phyloP scores from a whole-genome alignment of 441 rosid genomes.

The Croton laevigatus region DNA sequence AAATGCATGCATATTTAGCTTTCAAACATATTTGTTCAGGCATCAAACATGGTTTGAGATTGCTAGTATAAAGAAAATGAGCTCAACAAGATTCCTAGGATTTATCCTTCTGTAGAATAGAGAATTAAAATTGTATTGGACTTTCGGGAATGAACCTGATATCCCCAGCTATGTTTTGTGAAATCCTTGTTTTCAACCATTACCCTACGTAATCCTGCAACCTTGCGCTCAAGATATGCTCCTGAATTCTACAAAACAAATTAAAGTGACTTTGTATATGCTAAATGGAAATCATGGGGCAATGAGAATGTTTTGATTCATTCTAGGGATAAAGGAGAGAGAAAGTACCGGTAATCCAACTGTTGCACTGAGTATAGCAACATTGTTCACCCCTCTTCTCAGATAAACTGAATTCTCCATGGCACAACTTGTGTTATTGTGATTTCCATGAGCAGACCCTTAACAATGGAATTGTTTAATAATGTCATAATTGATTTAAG shows the following conservation, averaged over 20 bases:
- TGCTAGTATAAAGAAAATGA: neutral
- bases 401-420: conserved; percentile 40
- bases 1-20: neutral
- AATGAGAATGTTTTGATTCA: conserved; percentile 4
- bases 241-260: conserved; percentile 53
- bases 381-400: conserved; percentile 50
- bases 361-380: conserved; percentile 62
- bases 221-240: conserved; percentile 56
- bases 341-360: conserved; percentile 67
- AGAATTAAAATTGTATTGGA: neutral
- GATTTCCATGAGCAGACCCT: conserved; percentile 64
- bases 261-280: neutral
- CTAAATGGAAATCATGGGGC: neutral
- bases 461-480: conserved; percentile 13
- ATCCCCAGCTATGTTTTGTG: conserved; percentile 53
- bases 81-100: neutral
- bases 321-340: conserved; percentile 9
- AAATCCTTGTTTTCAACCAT: conserved; percentile 39
- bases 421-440: conserved; percentile 22
- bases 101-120: neutral
- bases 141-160: conserved; percentile 42
- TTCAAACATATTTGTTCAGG: neutral
- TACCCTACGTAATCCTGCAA: conserved; percentile 47
- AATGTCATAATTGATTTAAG: conserved; percentile 1
- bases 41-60: neutral